Evolutionary conservation across 2,329 filamentous ascomycete genomes (phyloP).

Genomic region (Claviceps arundinis): DNA sequence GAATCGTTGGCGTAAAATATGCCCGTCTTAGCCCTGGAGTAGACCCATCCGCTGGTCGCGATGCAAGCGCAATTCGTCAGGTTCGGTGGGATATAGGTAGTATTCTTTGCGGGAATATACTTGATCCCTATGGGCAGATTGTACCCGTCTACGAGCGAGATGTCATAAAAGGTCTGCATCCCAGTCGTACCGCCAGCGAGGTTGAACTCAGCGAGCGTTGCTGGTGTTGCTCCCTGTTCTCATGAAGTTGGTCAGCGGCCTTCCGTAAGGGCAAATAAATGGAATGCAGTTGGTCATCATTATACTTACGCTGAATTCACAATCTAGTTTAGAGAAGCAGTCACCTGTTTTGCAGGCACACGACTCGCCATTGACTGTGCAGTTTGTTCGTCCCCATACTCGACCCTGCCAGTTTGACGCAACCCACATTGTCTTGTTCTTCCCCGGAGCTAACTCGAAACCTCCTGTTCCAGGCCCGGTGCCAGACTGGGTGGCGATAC

Average conservation of each 20-base stretch:
- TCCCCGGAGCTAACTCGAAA: constrained; percentile 50
- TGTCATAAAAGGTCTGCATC: constrained; percentile 66
- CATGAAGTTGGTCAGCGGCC: neutral
- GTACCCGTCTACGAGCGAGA: constrained; percentile 75
- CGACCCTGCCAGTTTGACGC: constrained; percentile 67
- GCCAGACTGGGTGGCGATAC: constrained; percentile 59
- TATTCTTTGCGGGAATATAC: constrained; percentile 47
- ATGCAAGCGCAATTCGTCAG: constrained; percentile 67
- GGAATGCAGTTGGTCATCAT: neutral
- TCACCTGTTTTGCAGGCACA: constrained; percentile 64
- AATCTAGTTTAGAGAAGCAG: constrained; percentile 58
- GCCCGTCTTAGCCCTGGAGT: constrained; percentile 39
- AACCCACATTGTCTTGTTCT: constrained; percentile 49
- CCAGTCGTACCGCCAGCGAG: constrained; percentile 49
- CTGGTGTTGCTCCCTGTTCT: constrained; percentile 53
- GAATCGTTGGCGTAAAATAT: constrained; percentile 48
- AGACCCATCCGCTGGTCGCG: constrained; percentile 50
- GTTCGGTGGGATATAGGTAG: constrained; percentile 57
- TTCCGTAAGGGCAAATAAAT: neutral
- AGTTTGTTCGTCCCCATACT: constrained; percentile 75
- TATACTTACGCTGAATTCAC: constrained; percentile 49
- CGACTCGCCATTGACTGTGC: constrained; percentile 56
- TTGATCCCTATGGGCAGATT: constrained; percentile 58
- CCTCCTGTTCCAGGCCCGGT: constrained; percentile 53
- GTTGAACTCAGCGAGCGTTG: constrained; percentile 71